phyloP scores from a whole-genome alignment of 352 stramenopile species.

The Phytophthora constricta region DNA sequence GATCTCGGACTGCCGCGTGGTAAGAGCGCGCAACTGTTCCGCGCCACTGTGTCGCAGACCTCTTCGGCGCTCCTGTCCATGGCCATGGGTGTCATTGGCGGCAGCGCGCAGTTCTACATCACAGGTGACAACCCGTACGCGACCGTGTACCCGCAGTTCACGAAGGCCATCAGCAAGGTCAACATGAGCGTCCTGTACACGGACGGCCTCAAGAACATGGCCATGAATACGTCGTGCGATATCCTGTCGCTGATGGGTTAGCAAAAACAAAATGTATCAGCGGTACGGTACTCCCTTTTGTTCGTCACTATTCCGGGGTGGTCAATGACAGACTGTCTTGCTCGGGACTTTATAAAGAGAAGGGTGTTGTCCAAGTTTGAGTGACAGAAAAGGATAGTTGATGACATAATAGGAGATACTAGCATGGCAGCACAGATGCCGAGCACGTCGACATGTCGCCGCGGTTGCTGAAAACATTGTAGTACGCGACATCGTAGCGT shows the following conservation, averaged over 20 bases:
- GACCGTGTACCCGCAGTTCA: neutral
- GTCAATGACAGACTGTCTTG: too few species aligned
- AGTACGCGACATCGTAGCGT: too few species aligned
- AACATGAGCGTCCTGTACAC: constrained; percentile 76
- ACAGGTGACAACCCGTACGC: constrained; percentile 41
- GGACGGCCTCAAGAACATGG: constrained; percentile 49
- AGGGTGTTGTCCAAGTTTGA: too few species aligned
- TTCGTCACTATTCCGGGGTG: too few species aligned
- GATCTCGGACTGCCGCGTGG: constrained; percentile 55
- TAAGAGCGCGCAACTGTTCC: constrained; percentile 46
- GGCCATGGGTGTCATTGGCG: constrained; percentile 44
- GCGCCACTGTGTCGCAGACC: constrained; percentile 48
- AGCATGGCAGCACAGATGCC: too few species aligned
- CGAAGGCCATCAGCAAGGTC: constrained; percentile 14
- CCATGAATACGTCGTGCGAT: constrained; percentile 44
- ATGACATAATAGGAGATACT: too few species aligned
- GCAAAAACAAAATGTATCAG: constrained; percentile 13
- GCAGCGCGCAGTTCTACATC: constrained; percentile 50
- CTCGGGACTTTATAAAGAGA: too few species aligned
- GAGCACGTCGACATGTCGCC: too few species aligned
- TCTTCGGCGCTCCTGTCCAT: constrained; percentile 41
- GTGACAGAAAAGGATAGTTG: too few species aligned
- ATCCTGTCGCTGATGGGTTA: constrained; percentile 43
- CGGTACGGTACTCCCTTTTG: too few species aligned
- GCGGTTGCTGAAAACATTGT: too few species aligned